phyloP scores from a whole-genome alignment of 495 filamentous ascomycete genomes.

The Saxophila tyrrhenica region DNA sequence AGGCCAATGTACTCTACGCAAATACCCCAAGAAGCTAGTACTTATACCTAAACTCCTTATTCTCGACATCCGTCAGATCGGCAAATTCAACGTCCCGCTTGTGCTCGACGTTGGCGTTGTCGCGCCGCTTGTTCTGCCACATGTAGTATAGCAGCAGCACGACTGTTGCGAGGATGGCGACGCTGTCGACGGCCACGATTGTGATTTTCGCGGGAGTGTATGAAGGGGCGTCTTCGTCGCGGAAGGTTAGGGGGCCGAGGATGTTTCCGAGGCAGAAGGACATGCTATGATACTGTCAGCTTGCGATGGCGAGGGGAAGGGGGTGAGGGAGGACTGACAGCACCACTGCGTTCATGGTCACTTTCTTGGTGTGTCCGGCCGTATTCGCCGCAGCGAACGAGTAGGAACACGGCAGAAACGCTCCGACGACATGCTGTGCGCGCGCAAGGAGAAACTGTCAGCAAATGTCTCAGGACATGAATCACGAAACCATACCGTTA shows the following conservation, averaged over 20 bases:
- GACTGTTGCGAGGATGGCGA: background rate
- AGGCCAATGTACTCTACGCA: too few species aligned
- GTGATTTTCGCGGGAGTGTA: slow-evolving; percentile 25
- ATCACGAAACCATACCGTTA: too few species aligned
- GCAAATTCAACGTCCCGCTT: slow-evolving; percentile 5
- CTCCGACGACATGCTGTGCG: slow-evolving; percentile 43
- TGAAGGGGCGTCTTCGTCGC: slow-evolving; percentile 5
- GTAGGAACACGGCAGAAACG: slow-evolving; percentile 36
- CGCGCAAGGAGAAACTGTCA: too few species aligned
- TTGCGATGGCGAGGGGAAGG: too few species aligned
- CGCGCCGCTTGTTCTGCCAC: slow-evolving; percentile 11
- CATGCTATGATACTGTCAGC: background rate
- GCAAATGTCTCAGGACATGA: too few species aligned
- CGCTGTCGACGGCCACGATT: slow-evolving; percentile 1
- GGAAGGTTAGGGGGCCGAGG: slow-evolving; percentile 14
- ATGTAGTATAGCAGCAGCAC: slow-evolving; percentile 1
- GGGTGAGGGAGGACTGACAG: background rate
- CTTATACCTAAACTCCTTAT: slow-evolving; percentile 11
- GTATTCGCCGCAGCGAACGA: slow-evolving; percentile 35
- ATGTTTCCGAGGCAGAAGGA: slow-evolving; percentile 18
- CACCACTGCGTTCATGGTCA: slow-evolving; percentile 13
- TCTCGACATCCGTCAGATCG: slow-evolving; percentile 16
- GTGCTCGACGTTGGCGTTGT: background rate
- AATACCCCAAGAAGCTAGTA: too few species aligned
- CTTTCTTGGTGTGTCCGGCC: slow-evolving; percentile 47